A percentile compares a stretch with the other conserved stretches of the same genome.
phyloP scores from a whole-genome alignment of 2,329 filamentous ascomycete species.

The Penicillium sp. region DNA sequence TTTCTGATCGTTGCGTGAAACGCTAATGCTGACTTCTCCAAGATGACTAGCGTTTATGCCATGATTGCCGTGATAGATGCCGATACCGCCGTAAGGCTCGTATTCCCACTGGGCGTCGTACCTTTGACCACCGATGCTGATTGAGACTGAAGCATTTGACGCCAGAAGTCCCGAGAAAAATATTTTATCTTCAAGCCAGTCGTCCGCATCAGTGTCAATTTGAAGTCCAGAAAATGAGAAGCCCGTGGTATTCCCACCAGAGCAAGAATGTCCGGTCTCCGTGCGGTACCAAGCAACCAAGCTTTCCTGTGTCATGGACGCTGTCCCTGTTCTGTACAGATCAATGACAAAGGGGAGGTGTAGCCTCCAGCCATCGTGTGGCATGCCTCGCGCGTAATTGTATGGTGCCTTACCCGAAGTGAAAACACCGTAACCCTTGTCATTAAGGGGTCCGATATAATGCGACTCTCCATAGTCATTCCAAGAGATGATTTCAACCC shows the following conservation, averaged over 20 bases:
- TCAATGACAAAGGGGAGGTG: conserved; percentile 38
- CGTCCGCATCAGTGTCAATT: background rate
- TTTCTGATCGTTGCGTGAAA: conserved; percentile 22
- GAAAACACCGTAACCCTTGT: conserved; percentile 22
- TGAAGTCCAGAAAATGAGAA: background rate
- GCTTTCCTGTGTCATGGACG: conserved; percentile 13
- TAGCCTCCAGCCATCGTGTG: conserved; percentile 33
- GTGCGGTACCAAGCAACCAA: conserved; percentile 15
- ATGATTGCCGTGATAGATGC: conserved; percentile 36
- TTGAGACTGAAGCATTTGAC: conserved; percentile 27
- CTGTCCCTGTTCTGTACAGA: conserved; percentile 35
- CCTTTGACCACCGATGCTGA: conserved; percentile 33
- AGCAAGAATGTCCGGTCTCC: conserved; percentile 4
- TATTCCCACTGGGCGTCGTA: conserved; percentile 24
- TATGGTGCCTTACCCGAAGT: conserved; percentile 40
- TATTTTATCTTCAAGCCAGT: conserved; percentile 18
- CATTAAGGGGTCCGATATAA: conserved; percentile 55
- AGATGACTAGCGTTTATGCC: conserved; percentile 19
- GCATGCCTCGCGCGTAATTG: conserved; percentile 30
- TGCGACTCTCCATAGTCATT: conserved; percentile 63
- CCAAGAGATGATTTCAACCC: conserved; percentile 55
- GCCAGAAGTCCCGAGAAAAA: conserved; percentile 38
- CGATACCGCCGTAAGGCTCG: conserved; percentile 29
- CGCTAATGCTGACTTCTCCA: conserved; percentile 27
- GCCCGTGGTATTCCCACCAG: conserved; percentile 5